Evolutionary conservation across 2,329 filamentous ascomycete genomes (phyloP).

Genomic region (Phaeosphaeria sp.): DNA sequence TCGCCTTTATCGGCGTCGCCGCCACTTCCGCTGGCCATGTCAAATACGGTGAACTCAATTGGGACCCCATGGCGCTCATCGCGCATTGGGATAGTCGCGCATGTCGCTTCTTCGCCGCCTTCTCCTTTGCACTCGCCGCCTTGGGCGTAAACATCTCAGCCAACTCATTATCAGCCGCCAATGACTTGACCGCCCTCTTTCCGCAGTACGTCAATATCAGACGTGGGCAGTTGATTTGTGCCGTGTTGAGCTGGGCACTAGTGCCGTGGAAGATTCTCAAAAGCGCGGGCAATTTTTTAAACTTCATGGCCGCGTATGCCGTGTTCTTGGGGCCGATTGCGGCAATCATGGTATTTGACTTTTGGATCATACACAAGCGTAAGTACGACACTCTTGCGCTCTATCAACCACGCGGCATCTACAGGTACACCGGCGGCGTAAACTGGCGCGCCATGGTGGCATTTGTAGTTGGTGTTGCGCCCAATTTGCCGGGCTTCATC

Average conservation of each 20-base stretch:
- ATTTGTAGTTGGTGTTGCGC: conserved; percentile 63
- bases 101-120: conserved; percentile 50
- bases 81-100: conserved; percentile 48
- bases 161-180: conserved; percentile 61
- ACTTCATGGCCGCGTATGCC: conserved; percentile 71
- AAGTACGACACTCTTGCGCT: conserved; percentile 60
- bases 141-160: conserved; percentile 62
- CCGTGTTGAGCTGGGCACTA: conserved; percentile 52
- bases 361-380: conserved; percentile 61
- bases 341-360: conserved; percentile 66
- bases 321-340: conserved; percentile 71
- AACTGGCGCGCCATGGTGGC: conserved; percentile 68
- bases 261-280: conserved; percentile 57
- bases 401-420: conserved; percentile 58
- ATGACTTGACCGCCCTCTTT: conserved; percentile 60
- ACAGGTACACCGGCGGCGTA: conserved; percentile 59
- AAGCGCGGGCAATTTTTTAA: conserved; percentile 51
- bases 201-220: conserved; percentile 62
- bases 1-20: conserved; percentile 64
- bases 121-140: conserved; percentile 56
- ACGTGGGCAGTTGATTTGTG: conserved; percentile 55
- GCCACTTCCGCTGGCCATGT: conserved; percentile 62
- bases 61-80: conserved; percentile 53
- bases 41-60: conserved; percentile 56
- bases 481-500: conserved; percentile 64